Evolutionary conservation across 768 basidiomycete species (phyloP), one percentile per base, ranked within the genome.

Genomic region (Lenzites betulinus): DNA sequence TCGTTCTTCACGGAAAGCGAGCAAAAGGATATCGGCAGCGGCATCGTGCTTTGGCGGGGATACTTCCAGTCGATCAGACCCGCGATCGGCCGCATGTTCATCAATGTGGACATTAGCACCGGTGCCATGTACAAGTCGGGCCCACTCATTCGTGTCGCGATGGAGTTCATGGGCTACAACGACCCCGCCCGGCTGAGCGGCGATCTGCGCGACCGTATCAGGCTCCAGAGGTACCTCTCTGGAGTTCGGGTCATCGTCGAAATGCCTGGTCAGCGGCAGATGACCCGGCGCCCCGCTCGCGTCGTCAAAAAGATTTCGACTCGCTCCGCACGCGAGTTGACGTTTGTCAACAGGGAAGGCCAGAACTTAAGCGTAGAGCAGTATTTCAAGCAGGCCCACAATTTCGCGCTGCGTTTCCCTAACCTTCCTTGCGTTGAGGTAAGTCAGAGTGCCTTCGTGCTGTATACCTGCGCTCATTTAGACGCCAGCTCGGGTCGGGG

Each of bases 21-120:
- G 52, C 79, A 74, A 9, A 79, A 76, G 47, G 72, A 75, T 50
- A 83, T 91, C 25, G 87, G 89, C 0, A 68, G 71, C 0, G 90
- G 92, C 0, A 77, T 93, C 3, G 80, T 84, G 15, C 78, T 91
- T 0, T 90, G 89, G 89, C 79, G 90, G 3, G 91, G 91, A 0
- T 91, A 89, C 56, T 92, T 93, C 73, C 91, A 92, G 69, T 89
- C 87, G 0, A 80, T 91, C 13, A 79, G 91, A 22, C 90, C 90
- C 3, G 83, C 82, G 0, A 78, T 85, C 18, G 84, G 84, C 0
- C 75, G 76, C 0, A 81, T 93, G 66, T 71, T 91, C 26, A 76
- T 92, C 64, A 93, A 92, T 59, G 79, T 93, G 63, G 91, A 93
- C 62, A 89, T 91, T 48, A 84, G 86, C 0, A 89, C 90, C 0